Conservation (phyloP, 2,329 filamentous ascomycete genomes). For the Lecanicillium sp. region DNA sequence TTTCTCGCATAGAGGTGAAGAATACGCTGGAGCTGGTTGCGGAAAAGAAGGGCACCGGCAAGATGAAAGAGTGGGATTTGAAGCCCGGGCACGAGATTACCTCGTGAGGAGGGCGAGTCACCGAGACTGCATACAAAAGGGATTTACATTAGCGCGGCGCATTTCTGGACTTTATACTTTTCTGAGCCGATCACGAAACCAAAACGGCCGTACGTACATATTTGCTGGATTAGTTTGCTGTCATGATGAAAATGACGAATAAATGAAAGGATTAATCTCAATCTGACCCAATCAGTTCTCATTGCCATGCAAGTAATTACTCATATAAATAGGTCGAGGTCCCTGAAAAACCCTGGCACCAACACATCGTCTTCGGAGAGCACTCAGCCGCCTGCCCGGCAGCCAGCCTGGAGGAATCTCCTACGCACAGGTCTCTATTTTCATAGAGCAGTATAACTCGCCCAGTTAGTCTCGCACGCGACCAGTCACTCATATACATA, state of each 20-base stretch:
- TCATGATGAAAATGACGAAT: neutral
- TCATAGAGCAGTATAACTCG: too few species aligned
- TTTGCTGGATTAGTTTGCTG: conserved; percentile 3
- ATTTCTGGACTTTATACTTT: neutral
- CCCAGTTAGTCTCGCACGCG: too few species aligned
- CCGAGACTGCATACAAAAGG: conserved; percentile 1
- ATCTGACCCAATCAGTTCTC: too few species aligned
- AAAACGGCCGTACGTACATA: conserved; percentile 6
- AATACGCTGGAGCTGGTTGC: conserved; percentile 36
- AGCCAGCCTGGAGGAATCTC: too few species aligned
- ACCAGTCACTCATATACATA: too few species aligned
- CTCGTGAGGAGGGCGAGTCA: conserved; percentile 17
- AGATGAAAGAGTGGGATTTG: conserved; percentile 33
- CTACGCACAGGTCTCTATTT: too few species aligned
- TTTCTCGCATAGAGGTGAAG: conserved; percentile 36
- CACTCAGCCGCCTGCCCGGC: too few species aligned
- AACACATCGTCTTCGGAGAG: too few species aligned
- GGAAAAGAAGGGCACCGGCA: conserved; percentile 33
- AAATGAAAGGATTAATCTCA: neutral
- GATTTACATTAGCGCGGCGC: conserved; percentile 13
- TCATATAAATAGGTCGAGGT: too few species aligned
- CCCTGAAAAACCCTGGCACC: too few species aligned
- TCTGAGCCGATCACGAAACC: neutral
- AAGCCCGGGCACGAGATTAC: conserved; percentile 33
- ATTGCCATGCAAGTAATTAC: too few species aligned